Conservation (phyloP, 1,284 basidiomycete species). For the Rhodotorula sp. region DNA sequence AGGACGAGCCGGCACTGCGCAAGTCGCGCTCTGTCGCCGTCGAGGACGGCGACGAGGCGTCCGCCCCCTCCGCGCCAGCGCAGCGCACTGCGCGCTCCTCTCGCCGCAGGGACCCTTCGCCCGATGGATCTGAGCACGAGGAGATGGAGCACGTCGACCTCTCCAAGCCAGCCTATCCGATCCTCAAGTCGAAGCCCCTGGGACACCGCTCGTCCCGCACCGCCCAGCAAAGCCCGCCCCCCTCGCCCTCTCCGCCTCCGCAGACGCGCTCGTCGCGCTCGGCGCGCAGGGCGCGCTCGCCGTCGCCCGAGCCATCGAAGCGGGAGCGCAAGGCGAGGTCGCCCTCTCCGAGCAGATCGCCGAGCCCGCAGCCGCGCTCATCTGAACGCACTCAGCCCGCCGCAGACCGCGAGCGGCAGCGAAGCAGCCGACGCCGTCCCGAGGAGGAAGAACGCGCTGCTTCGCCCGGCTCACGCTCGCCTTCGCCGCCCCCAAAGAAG, state of each 20-base stretch:
- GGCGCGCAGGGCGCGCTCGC: background rate
- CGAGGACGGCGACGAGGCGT: background rate
- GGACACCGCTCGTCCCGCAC: background rate
- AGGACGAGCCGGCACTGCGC: background rate
- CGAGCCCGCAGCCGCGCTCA: background rate
- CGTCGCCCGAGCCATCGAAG: background rate
- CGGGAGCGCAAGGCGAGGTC: background rate
- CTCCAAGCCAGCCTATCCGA: slow-evolving; percentile 4
- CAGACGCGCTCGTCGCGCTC: too few relatives aligned
- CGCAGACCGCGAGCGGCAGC: background rate
- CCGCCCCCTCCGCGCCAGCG: background rate
- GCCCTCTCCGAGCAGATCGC: background rate
- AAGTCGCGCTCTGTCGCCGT: background rate
- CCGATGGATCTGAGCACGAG: background rate
- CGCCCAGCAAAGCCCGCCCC: background rate
- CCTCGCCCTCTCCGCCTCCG: background rate
- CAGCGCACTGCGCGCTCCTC: slow-evolving; percentile 1
- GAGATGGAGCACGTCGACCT: background rate
- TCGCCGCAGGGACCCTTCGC: background rate
- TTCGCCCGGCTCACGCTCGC: background rate
- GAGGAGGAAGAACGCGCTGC: background rate
- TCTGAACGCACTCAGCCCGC: background rate
- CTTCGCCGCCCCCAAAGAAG: background rate
- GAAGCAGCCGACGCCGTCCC: background rate
- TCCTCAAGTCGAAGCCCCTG: slow-evolving; percentile 27